Evolutionary conservation across 805 yeast species (phyloP), one percentile per base, ranked within the genome.

Genomic region (Cyberlindnera galapagoensis): DNA sequence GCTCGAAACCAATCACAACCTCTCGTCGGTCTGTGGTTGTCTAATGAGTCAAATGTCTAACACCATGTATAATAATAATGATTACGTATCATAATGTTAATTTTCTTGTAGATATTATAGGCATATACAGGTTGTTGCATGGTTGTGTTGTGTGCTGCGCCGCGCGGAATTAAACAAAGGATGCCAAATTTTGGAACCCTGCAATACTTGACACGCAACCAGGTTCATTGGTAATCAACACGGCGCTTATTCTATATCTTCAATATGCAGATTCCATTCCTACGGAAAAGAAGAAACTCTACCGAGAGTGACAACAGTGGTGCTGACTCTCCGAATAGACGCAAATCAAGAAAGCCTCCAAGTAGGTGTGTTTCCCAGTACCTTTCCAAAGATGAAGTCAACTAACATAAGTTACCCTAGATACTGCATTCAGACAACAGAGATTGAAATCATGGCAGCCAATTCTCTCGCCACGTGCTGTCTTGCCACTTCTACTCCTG

Each of bases 381-480:
- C 9, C 4, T 9, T n/a, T n/a, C n/a, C n/a, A n/a, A n/a, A n/a
- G n/a, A 9, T 17, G 10, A 3, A 10, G 7, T 4, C 7, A 20
- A 11, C 15, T 63, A 59, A 33, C 53, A 60, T n/a, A n/a, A n/a
- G n/a, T n/a, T 40, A 64, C 63, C 12, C 59, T 15, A 50, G 55
- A 83, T 54, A 83, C 90, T 6, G 90, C 88, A 3, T 83, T 83
- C 51, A 69, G 88, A 51, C 94, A 82, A 46, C 81, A 74, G 43
- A 57, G 80, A 46, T 52, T 74, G 42, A 72, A 72, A 45, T 68
- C 79, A 24, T 74, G 79, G 76, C 79, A 74, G 46, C 98, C 97
- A 2, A 85, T 92, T 34, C 70, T 92, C 35, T 83, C 96, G 2
- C 97, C 97, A 11, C 78, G 78, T 44, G 79, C 94, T 12, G 97